Conservation (phyloP, 2,329 filamentous ascomycete species). For the Trichoderma guizhouense region DNA sequence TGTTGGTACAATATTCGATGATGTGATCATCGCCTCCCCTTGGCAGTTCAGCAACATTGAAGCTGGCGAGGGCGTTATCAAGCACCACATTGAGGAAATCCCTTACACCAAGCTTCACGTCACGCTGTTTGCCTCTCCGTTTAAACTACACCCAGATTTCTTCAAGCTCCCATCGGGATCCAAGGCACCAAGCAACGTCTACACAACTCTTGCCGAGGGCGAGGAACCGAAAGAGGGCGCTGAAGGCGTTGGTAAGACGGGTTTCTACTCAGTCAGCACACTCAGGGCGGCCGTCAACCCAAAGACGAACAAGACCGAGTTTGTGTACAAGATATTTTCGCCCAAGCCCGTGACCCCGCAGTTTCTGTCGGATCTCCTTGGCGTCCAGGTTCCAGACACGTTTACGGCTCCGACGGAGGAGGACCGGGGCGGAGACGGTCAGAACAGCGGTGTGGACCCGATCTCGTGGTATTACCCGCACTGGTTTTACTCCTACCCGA, state of each 20-base stretch:
- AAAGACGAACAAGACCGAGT: conserved; percentile 49
- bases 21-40: conserved; percentile 78
- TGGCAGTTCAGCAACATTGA: conserved; percentile 75
- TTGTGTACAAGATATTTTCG: conserved; percentile 65
- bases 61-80: conserved; percentile 62
- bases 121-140: conserved; percentile 79
- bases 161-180: conserved; percentile 64
- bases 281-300: conserved; percentile 64
- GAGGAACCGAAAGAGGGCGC: conserved; percentile 50
- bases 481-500: conserved; percentile 80
- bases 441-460: conserved; percentile 38
- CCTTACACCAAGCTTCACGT: conserved; percentile 86
- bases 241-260: conserved; percentile 65
- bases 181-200: conserved; percentile 66
- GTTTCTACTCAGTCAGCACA: conserved; percentile 84
- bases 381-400: conserved; percentile 43
- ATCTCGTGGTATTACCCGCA: conserved; percentile 78
- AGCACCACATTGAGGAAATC: conserved; percentile 67
- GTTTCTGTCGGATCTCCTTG: conserved; percentile 54
- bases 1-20: conserved; percentile 63
- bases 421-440: conserved; percentile 23
- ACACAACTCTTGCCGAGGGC: conserved; percentile 72
- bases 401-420: conserved; percentile 28
- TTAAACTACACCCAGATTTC: conserved; percentile 64
- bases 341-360: conserved; percentile 49